Evolutionary conservation across 108 stramenopile genomes (phyloP), one percentile per base, ranked within the genome.

Genomic region (Aurantiochytrium sp.): DNA sequence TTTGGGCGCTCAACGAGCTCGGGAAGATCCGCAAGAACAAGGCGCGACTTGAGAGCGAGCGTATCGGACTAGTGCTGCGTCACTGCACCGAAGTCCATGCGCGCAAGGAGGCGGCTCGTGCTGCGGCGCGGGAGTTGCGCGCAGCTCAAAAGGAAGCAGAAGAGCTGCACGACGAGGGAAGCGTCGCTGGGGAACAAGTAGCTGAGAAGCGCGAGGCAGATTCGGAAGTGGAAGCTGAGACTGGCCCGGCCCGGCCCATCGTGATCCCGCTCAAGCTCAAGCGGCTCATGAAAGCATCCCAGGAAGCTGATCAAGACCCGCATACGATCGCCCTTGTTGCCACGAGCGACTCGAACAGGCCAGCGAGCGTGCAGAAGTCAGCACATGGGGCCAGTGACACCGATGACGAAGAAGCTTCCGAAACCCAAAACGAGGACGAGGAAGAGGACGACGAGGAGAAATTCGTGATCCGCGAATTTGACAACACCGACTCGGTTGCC

Each of bases 1-100:
- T 81, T 19, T 81, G 73, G 73, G 73, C 73, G n/a, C 39, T 81
- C 36, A 81, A 81, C 45, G 73, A 81, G 73, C 73, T 81, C 2
- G 73, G 42, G 6, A 81, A 81, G 45, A 4, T 81, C 32, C 39
- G 45, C n/a, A 41, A 48, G 3, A 81, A 81, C 45, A 81, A 81
- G 30, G 45, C 45, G 6, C 39, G 73, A 3, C 45, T 41, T 24
- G 73, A 41, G 42, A 81, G 30, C 42, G 42, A 81, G 1, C 39
- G 45, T 41, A 81, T 81, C 12, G 73, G 73, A n/a, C 45, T 81
- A 1, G 45, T 81, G 3, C 45, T 81, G 12, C 73, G 73, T 6
- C n/a, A 12, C n/a, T 22, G 24, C 6, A 27, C 32, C 10, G 27
- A 48, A 22, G 45, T 42, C 12, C 32, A 39, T 48, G 39, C 21